Conservation (phyloP, 1,139 yeast genomes). For the Yamadazyma friedrichii region DNA sequence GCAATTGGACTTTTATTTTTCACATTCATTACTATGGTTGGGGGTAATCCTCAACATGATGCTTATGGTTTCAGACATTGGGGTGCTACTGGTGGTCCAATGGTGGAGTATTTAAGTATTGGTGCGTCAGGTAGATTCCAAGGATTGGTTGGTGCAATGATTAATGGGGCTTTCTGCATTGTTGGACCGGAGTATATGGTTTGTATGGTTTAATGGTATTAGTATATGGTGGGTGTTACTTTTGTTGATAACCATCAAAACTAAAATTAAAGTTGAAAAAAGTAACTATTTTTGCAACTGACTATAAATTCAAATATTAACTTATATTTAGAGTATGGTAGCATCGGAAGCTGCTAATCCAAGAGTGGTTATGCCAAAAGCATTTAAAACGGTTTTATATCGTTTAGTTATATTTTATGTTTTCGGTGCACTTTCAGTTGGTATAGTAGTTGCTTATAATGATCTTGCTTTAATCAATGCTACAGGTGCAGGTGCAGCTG, state of each 20-base stretch:
- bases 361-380: slow-evolving; percentile 41
- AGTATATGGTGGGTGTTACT: too few species aligned
- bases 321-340: too few species aligned
- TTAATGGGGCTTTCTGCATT: slow-evolving; percentile 62
- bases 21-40: slow-evolving; percentile 79
- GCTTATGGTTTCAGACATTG: slow-evolving; percentile 67
- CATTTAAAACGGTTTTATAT: slow-evolving; percentile 66
- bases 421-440: slow-evolving; percentile 41
- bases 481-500: slow-evolving; percentile 26
- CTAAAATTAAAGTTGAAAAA: too few species aligned
- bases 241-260: too few species aligned
- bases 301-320: too few species aligned
- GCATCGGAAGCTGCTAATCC: slow-evolving; percentile 82
- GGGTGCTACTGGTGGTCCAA: slow-evolving; percentile 45
- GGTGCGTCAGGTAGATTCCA: slow-evolving; percentile 67
- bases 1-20: slow-evolving; percentile 69
- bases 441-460: slow-evolving; percentile 38
- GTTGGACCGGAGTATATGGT: slow-evolving; percentile 83
- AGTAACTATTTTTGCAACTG: too few species aligned
- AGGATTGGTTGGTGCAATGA: slow-evolving; percentile 63
- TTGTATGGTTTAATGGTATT: too few species aligned
- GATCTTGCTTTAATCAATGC: slow-evolving; percentile 30
- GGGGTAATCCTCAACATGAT: slow-evolving; percentile 71
- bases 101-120: slow-evolving; percentile 51
- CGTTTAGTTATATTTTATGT: slow-evolving; percentile 68